Percentiles rank a stretch among this genome's conserved stretches.
These are phyloP conservation scores for Reutealis trisperma DNA, from an alignment of 345 rosid species.

Conservation along the genomic window DNA sequence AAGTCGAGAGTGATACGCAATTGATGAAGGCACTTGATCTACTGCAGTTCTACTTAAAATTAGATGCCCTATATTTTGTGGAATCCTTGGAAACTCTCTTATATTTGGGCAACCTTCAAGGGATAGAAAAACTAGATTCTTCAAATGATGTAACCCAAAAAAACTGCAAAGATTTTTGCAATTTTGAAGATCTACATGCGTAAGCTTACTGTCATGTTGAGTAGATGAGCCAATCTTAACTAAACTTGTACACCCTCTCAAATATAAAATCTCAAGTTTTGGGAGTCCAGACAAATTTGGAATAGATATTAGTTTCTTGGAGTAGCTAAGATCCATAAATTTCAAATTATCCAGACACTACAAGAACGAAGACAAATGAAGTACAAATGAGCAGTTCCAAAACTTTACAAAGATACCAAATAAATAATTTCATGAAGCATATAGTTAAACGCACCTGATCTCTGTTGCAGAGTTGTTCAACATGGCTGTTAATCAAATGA, in stretches of 20 bases:
- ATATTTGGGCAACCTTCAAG: slow-evolving; percentile 9
- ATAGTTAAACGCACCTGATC: neutral
- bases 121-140: neutral
- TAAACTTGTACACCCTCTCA: neutral
- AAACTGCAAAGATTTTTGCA: slow-evolving; percentile 3
- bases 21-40: neutral
- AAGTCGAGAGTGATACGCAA: neutral
- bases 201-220: neutral
- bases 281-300: slow-evolving; percentile 6
- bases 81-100: neutral
- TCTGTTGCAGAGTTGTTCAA: neutral
- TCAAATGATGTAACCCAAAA: neutral
- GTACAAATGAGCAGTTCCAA: neutral
- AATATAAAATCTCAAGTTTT: neutral
- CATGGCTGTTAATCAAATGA: neutral
- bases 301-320: neutral
- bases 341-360: slow-evolving; percentile 17
- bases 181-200: neutral
- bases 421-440: neutral
- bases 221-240: slow-evolving; percentile 4
- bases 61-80: neutral
- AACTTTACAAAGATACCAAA: too few species aligned
- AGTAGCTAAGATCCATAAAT: slow-evolving; percentile 9
- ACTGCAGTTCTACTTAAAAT: neutral
- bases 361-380: neutral